These are phyloP conservation scores for Pythium myriotylum DNA, from an alignment of 352 stramenopile species.

Conservation along the genomic window DNA sequence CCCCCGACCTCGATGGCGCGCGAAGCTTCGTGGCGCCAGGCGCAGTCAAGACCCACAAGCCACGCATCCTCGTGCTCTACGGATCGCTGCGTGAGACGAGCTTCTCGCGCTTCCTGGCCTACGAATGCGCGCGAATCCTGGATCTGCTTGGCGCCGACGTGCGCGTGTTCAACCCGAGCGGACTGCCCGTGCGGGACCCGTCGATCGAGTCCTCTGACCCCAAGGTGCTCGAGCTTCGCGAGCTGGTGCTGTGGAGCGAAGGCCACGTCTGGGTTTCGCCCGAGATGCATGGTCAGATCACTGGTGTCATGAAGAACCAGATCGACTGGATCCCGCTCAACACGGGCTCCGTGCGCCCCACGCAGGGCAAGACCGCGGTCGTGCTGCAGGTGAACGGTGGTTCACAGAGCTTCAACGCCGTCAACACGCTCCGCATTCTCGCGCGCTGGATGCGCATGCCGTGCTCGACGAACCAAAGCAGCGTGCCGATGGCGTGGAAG, in stretches of 20 bases:
- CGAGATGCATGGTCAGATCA: constrained; percentile 71
- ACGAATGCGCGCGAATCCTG: constrained; percentile 63
- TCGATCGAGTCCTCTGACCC: constrained; percentile 43
- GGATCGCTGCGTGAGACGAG: constrained; percentile 55
- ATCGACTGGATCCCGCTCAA: constrained; percentile 73
- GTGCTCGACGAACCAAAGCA: constrained; percentile 64
- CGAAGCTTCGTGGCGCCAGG: constrained; percentile 22
- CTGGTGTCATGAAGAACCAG: constrained; percentile 74
- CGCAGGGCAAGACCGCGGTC: constrained; percentile 51
- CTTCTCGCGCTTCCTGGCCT: constrained; percentile 50
- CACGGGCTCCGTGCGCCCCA: constrained; percentile 59
- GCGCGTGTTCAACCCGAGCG: constrained; percentile 39
- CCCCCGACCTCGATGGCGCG: constrained; percentile 24
- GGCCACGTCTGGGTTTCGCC: constrained; percentile 65
- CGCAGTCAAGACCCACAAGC: constrained; percentile 33
- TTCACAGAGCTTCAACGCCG: constrained; percentile 69
- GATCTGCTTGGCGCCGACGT: constrained; percentile 63
- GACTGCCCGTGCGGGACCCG: constrained; percentile 61
- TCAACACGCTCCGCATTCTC: constrained; percentile 55
- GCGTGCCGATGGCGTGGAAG: constrained; percentile 60
- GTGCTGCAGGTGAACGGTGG: constrained; percentile 55
- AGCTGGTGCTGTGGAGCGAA: constrained; percentile 63
- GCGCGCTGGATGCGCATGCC: constrained; percentile 76
- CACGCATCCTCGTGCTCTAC: constrained; percentile 62
- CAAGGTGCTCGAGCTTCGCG: constrained; percentile 64